Base-by-base conservation (phyloP, 2,329 filamentous ascomycete genomes). In the Penicillium sp. region DNA sequence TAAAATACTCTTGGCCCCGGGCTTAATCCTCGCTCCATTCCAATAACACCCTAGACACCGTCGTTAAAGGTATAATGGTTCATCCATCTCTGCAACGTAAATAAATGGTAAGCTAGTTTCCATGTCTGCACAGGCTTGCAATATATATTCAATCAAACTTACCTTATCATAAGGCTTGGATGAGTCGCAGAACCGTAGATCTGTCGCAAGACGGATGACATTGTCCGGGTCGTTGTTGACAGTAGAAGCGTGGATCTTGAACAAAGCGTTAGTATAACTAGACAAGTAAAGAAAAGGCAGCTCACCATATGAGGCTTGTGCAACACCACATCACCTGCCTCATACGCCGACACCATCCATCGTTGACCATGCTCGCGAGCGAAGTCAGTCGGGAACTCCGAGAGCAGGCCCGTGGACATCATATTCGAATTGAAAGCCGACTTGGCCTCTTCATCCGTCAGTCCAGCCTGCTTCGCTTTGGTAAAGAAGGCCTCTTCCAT, bases 361-460 rank as follows among this genome's bases (percentile, higher is more conserved):
- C 50, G 80, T 73, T 65, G 65, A 16, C 68, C 75, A 52, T 79
- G 72, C 3, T 72, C 69, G 25, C 72, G 71, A 3, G 74, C 74
- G 57, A 78, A 79, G 35, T 72, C 72, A 21, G 71, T 72, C 1
- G 82, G 79, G 0, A 74, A 77, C 31, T 84, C 77, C 10, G 77
- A 77, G 2, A 86, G 72, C 35, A 84, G 65, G 0, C 82, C 83
- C 0, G 75, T 80, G 0, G 73, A 70, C 72, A 84, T 80, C 82
- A 86, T 86, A 58, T 85, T 84, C 21, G 75, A 72, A 59, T 86
- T 86, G 65, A 82, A 85, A 2, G 78, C 81, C 31, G 69, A 71
- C 40, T 70, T 75, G 1, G 75, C 73, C 62, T 86, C 79, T 54
- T 82, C 79, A 0, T 83, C 80, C 0, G 70, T 77, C 53, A 86